These are phyloP conservation scores for Amesomyces nigricolor DNA, from an alignment of 2,329 filamentous ascomycete genomes.

Conservation along the genomic window DNA sequence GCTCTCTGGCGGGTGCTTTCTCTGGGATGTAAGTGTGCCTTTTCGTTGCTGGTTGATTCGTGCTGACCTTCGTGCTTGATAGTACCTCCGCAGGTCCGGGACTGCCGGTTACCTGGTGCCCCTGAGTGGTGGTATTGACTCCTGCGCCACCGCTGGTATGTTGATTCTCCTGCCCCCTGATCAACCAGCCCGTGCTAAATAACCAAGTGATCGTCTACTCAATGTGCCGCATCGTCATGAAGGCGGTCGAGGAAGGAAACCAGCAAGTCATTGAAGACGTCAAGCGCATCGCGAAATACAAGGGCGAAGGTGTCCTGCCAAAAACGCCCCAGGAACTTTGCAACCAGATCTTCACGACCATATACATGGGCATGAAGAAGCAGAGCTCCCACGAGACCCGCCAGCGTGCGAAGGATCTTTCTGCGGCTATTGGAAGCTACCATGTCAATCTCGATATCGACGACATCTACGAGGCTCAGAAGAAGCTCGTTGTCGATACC, in stretches of 20 bases:
- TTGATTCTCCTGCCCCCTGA: slow-evolving; percentile 3
- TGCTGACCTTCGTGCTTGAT: background rate
- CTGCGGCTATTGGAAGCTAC: slow-evolving; percentile 59
- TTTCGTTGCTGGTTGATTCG: too few species aligned
- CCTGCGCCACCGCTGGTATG: slow-evolving; percentile 40
- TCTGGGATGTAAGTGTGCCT: slow-evolving; percentile 38
- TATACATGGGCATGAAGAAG: slow-evolving; percentile 66
- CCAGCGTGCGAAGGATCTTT: slow-evolving; percentile 56
- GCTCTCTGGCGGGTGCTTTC: slow-evolving; percentile 56
- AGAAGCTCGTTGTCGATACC: slow-evolving; percentile 51
- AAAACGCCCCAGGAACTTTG: slow-evolving; percentile 53
- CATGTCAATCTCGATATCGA: slow-evolving; percentile 74
- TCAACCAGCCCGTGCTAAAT: slow-evolving; percentile 8
- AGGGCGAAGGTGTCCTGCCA: slow-evolving; percentile 36
- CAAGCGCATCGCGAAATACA: slow-evolving; percentile 32
- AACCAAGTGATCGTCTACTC: slow-evolving; percentile 33
- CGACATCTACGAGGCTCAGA: slow-evolving; percentile 54
- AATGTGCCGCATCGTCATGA: slow-evolving; percentile 53
- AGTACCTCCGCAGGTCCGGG: slow-evolving; percentile 47
- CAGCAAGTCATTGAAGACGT: slow-evolving; percentile 36
- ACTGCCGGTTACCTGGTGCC: slow-evolving; percentile 51
- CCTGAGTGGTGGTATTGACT: slow-evolving; percentile 55
- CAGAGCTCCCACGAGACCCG: slow-evolving; percentile 63
- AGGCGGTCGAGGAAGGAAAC: slow-evolving; percentile 43
- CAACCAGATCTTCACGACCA: slow-evolving; percentile 47